phyloP scores from a whole-genome alignment of 345 rosid genomes.

The Carallia pectinifolia region DNA sequence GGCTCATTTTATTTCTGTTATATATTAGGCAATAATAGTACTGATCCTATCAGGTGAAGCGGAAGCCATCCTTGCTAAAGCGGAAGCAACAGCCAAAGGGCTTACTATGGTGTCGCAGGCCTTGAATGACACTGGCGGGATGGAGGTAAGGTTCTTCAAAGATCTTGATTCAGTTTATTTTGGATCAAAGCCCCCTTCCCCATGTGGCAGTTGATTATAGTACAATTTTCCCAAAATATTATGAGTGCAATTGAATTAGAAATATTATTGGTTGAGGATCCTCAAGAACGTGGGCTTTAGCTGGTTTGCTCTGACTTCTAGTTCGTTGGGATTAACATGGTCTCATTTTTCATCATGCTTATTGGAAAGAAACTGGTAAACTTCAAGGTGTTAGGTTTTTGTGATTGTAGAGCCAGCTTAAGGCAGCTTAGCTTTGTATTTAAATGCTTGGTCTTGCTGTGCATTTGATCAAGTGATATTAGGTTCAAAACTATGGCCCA shows the following conservation, averaged over 20 bases:
- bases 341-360: background rate
- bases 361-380: background rate
- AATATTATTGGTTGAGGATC: background rate
- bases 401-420: no score
- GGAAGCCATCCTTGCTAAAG: constrained; percentile 81
- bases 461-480: no score
- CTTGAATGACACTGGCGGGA: constrained; percentile 74
- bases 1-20: background rate
- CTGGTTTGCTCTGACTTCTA: background rate
- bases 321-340: background rate
- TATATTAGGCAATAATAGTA: background rate
- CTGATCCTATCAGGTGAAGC: constrained; percentile 71
- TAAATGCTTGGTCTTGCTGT: no score
- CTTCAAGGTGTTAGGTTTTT: no score
- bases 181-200: background rate
- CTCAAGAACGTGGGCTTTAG: background rate
- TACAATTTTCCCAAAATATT: no score
- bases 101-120: constrained; percentile 63
- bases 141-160: constrained; percentile 54
- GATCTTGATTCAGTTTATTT: background rate
- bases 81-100: constrained; percentile 80
- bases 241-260: no score
- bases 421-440: no score
- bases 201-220: no score
- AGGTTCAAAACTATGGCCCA: no score